Evolutionary conservation across 805 yeast species (phyloP), one percentile per base, ranked within the genome.

Genomic region (Diddensiella transvaalensis): DNA sequence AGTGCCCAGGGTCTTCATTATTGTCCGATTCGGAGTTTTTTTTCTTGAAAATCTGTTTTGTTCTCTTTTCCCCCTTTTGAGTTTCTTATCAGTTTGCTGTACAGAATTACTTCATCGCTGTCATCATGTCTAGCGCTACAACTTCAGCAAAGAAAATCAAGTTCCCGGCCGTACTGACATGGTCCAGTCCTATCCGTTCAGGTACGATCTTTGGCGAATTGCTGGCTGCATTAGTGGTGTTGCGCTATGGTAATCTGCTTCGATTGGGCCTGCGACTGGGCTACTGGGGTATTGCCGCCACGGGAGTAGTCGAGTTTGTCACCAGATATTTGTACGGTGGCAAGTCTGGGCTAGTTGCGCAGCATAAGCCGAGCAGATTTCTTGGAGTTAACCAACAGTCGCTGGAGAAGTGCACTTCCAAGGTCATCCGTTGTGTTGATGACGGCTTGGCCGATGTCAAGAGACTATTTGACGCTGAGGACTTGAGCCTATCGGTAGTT

Each of bases 251-350:
- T 40, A 51, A 56, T 41, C 54, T 64, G 36, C 52, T 66, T 49
- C 61, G 68, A 40, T 48, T 57, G 32, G 54, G 56, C 22, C 53
- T 66, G 52, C 54, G 60, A 36, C 47, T 83, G 40, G 69, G 80
- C 47, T 80, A 80, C 64, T 67, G 81, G 53, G 80, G 76, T 22
- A 74, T 89, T 53, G 70, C 76, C 46, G 56, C 77, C 23, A 76
- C 91, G 43, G 93, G 89, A 45, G 73, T 78, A 48, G 85, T 83
- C 48, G 97, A 90, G 72, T 85, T 82, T 62, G 73, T 75, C 49
- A 85, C 95, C 53, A 84, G 84, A 63, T 59, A 80, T 38, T 68
- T 84, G 56, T 76, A 86, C 43, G 96, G 96, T 56, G 73, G 75
- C 62, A 42, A 53, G 47, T 68, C 68, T 44, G 96, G 97, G 17